Evolutionary conservation across 768 basidiomycete species (phyloP), one percentile per base, ranked within the genome.

Genomic region (Mycena floridula): DNA sequence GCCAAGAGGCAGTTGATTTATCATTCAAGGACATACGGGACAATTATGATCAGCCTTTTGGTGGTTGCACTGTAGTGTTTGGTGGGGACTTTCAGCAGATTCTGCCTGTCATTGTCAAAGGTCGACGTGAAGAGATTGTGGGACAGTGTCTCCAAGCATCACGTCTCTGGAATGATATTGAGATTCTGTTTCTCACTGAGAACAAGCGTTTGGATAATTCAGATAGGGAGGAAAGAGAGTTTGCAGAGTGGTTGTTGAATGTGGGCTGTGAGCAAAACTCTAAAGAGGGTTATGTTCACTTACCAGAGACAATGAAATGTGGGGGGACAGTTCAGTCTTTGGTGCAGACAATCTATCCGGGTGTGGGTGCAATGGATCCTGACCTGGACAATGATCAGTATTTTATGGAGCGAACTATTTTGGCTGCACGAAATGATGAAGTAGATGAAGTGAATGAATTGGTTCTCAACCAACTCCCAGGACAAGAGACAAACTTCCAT

Each of bases 71-170:
- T 22, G 51, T 72, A 0, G 43, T 77, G 2, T 72, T 76, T 62
- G 71, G 69, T 41, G 76, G 73, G 1, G 73, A 78, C 50, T 76
- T 70, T 42, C 60, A 61, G 5, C 76, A 76, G 48, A 73, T 54
- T 1, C 59, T 77, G 0, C 74, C 73, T 30, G 68, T 77, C 0
- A 56, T 77, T 7, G 52, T 44, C 0, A 51, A 60, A 47, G 73
- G 71, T 0, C 54, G 59, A 4, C 43, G 63, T 27, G 56, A 57
- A 27, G 58, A 72, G 8, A 70, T 73, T 54, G 57, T 74, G 3
- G 48, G 37, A 37, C 45, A 47, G 66, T 67, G 1, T 58, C 57
- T 4, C 49, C 76, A 0, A 57, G 54, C 16, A 40, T 75, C 70
- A 16, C 22, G 49, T 9, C 53, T 77, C 0, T 77, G 76, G 73